These are phyloP conservation scores for Ilex paraguariensis DNA, from an alignment of 305 asterid genomes.

Conservation along the genomic window DNA sequence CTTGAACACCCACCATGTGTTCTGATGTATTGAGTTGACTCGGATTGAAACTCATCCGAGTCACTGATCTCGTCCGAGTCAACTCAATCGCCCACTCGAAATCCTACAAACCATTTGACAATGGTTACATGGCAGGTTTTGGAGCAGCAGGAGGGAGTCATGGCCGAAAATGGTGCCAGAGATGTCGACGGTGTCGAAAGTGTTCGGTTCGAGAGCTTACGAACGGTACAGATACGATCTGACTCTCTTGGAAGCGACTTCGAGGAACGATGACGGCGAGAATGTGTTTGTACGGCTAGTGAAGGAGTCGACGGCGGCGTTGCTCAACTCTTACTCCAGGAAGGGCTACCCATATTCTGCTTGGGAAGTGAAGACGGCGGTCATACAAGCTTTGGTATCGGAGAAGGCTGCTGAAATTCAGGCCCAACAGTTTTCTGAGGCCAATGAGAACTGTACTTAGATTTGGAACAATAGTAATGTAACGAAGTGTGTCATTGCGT, in stretches of 20 bases:
- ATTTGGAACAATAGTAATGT: background rate
- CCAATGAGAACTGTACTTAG: slow-evolving; percentile 38
- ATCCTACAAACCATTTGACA: too few species aligned
- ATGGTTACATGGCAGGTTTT: slow-evolving; percentile 36
- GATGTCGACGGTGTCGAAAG: slow-evolving; percentile 60
- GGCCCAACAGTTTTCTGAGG: slow-evolving; percentile 47
- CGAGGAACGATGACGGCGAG: slow-evolving; percentile 37
- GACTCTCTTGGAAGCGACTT: slow-evolving; percentile 64
- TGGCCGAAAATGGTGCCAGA: slow-evolving; percentile 91
- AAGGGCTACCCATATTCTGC: slow-evolving; percentile 63
- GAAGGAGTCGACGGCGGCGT: slow-evolving; percentile 80
- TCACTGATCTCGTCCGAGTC: background rate
- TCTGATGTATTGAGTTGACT: too few species aligned
- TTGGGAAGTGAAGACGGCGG: slow-evolving; percentile 79
- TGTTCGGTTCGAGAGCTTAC: slow-evolving; percentile 66
- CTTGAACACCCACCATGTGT: too few species aligned
- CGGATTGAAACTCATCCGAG: background rate
- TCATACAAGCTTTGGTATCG: slow-evolving; percentile 68
- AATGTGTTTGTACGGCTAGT: slow-evolving; percentile 44
- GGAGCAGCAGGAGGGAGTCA: slow-evolving; percentile 73
- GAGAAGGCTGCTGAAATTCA: slow-evolving; percentile 52
- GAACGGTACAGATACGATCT: slow-evolving; percentile 63
- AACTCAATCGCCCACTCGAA: background rate
- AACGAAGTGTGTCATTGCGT: too few species aligned
- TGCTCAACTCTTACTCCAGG: slow-evolving; percentile 70